phyloP scores from a whole-genome alignment of 2,329 filamentous ascomycete genomes.

The Hypocreales sp. region DNA sequence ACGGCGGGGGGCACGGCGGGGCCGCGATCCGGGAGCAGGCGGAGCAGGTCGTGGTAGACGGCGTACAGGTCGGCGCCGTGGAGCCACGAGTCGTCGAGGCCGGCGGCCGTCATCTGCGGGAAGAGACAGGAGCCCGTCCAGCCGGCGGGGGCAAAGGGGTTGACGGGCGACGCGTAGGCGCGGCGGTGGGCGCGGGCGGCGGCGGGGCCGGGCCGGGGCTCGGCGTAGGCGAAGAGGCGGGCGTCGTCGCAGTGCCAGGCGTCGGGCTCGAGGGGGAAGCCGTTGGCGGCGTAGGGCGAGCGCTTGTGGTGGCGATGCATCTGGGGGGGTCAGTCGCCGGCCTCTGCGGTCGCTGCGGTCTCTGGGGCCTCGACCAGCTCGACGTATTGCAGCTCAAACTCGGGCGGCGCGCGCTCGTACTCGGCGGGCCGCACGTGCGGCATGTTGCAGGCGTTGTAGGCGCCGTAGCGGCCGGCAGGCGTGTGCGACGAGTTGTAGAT shows the following conservation, averaged over 20 bases:
- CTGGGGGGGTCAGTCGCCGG: too few species aligned
- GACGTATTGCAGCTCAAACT: conserved; percentile 58
- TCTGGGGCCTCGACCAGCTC: too few species aligned
- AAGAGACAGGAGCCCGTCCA: conserved; percentile 67
- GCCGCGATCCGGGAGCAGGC: conserved; percentile 44
- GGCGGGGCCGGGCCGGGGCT: conserved; percentile 33
- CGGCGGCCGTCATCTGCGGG: conserved; percentile 60
- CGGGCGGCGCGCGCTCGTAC: conserved; percentile 37
- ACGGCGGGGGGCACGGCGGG: conserved; percentile 28
- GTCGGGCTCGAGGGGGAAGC: conserved; percentile 59
- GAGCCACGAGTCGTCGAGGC: conserved; percentile 58
- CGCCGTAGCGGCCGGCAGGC: conserved; percentile 39
- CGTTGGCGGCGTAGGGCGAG: conserved; percentile 64
- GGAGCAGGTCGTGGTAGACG: conserved; percentile 58
- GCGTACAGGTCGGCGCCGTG: conserved; percentile 63
- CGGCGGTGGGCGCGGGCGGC: conserved; percentile 49
- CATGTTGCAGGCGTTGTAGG: conserved; percentile 81
- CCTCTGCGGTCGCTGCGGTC: too few species aligned
- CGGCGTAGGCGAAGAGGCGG: conserved; percentile 53
- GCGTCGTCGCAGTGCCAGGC: conserved; percentile 59
- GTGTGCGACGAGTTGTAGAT: conserved; percentile 52
- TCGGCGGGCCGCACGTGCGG: conserved; percentile 57
- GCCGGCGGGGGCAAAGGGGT: conserved; percentile 50
- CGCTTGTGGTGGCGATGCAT: conserved; percentile 78
- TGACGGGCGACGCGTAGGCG: conserved; percentile 42